Evolutionary conservation across 108 stramenopile species (phyloP), one percentile per base, ranked within the genome.

Genomic region (Fragilaria radians): DNA sequence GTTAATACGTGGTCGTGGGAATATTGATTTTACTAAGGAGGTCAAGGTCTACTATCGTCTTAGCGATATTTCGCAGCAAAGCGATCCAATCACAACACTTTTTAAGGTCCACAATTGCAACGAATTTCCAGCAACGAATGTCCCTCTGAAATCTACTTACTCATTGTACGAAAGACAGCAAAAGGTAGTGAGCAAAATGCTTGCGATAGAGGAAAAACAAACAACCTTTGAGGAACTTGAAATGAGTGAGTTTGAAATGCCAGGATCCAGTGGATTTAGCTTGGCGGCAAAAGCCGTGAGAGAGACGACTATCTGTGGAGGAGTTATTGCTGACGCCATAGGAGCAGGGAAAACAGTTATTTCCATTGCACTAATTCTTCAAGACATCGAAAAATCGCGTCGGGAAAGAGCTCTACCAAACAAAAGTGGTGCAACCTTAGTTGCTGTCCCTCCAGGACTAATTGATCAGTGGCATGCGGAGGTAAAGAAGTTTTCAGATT

Each of bases 331-430:
- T 31, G 87, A 89, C 47, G 83, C 87, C 11, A 89, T 89, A 54
- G 87, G 87, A 9, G 69, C 78, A 49, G 88, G 88, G 14, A 89
- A 89, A 57, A 89, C 88, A 18, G 84, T 89, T 0, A 78, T 89
- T 25, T 70, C 78, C 7, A 86, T 89, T 63, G 88, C 81, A 7
- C 61, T 89, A 7, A 86, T 89, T 58, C 67, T 89, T 1, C 48
- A 65, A 47, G 81, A 76, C 3, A 54, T 77, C 1, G 54, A 70
- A 62, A 59, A 52, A 5, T 76, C 86, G 17, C 71, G 78, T 31
- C 17, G 50, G 0, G 57, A 47, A 0, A 32, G 74, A 5, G 54
- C 45, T 0, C 32, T 61, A 29, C 70, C 75, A 19, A 54, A 61
- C 32, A 65, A 71, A 55, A 79, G 70, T 32, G 71, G 77, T 29